Evolutionary conservation across 345 rosid genomes (phyloP), one percentile per base, ranked within the genome.

Genomic region (Combretum micranthum): DNA sequence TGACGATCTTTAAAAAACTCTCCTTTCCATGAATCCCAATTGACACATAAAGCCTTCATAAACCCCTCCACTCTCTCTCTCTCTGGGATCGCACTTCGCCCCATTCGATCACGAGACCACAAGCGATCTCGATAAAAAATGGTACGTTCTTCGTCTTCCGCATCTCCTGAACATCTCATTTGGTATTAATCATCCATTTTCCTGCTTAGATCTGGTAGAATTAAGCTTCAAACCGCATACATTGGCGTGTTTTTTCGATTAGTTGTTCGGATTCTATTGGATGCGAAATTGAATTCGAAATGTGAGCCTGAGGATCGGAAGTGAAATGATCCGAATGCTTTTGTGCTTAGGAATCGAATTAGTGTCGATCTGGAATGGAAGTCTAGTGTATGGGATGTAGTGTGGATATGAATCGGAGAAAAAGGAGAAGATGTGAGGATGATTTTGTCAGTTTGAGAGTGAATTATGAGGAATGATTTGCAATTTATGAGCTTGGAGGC

Each of bases 161-260:
- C 39, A 2, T 49, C 43, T 44, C 44, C 19, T 57, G 56, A 42
- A 16, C 20, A 39, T 52, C 51, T 44, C 51, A 23, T 58, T 16
- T 52, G 12, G 13, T 37, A 26, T n/a, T 42, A 22, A 21, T 18
- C n/a, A 20, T 32, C 39, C 39, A 32, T 32, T 32, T n/a, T 32
- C 7, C 43, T 44, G 52, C 42, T 57, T 57, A 46, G 61, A 57
- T 57, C 61, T 57, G 61, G 61, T 25, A 39, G 17, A 22, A 46
- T 46, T 23, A 8, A 22, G 44, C 50, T 13, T 57, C 9, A 52
- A 57, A 44, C 47, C 13, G n/a, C 42, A 23, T 47, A 42, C 50
- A 51, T n/a, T 12, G 46, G 7, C 9, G 26, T 14, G 32, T n/a
- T 57, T 22, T 42, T 13, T 42, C 43, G 26, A 15, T 14, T 46